These are phyloP conservation scores for Cryptosporidium andersoni DNA, from an alignment of 169 alveolate species.

Conservation along the genomic window DNA sequence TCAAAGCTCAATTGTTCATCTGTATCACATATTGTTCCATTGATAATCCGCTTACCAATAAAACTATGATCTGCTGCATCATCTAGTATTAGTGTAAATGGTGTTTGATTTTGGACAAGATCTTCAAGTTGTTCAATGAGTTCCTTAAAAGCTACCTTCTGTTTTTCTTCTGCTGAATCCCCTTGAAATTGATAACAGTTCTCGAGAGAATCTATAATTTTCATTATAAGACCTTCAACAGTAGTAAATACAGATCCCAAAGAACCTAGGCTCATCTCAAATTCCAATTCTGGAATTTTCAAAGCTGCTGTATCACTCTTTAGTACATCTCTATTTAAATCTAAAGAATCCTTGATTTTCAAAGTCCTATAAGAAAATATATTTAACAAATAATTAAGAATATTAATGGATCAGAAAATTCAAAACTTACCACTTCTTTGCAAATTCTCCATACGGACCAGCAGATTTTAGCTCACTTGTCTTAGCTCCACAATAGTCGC, in stretches of 20 bases:
- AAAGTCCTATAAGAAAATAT: constrained; percentile 22
- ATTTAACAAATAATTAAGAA: background rate
- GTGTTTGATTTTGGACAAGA: constrained; percentile 67
- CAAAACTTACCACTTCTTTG: constrained; percentile 81
- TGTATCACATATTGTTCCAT: constrained; percentile 79
- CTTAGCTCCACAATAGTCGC: constrained; percentile 93
- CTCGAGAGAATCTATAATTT: constrained; percentile 83
- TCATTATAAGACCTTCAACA: constrained; percentile 92
- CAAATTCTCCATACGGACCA: constrained; percentile 94
- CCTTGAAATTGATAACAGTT: constrained; percentile 91
- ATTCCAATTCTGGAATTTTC: constrained; percentile 91
- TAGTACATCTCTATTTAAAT: constrained; percentile 93
- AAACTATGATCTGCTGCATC: constrained; percentile 92
- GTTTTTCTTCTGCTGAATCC: constrained; percentile 83
- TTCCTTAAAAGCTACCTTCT: constrained; percentile 74
- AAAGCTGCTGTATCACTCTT: constrained; percentile 92
- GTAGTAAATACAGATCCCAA: constrained; percentile 93
- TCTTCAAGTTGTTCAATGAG: constrained; percentile 77
- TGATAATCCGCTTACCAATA: constrained; percentile 82
- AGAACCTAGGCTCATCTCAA: constrained; percentile 90
- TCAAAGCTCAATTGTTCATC: constrained; percentile 76
- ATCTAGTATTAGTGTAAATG: constrained; percentile 87
- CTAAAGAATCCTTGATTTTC: constrained; percentile 72
- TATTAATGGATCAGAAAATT: background rate
- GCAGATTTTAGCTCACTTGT: constrained; percentile 95